Conservation (phyloP, 495 filamentous ascomycete genomes). For the Rusavskia elegans region DNA sequence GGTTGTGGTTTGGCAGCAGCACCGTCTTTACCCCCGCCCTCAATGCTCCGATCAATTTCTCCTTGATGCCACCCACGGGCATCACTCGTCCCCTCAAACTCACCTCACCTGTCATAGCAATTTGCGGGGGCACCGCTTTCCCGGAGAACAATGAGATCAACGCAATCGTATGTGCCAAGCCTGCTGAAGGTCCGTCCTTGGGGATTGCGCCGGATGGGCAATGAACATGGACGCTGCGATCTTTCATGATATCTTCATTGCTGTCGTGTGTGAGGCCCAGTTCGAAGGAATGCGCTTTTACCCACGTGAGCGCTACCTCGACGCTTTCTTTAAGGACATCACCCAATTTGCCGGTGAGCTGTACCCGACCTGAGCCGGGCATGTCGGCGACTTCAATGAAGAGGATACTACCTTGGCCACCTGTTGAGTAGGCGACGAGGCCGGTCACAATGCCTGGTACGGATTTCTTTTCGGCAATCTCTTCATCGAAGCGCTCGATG, state of each 20-base stretch:
- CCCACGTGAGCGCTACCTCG: slow-evolving; percentile 90
- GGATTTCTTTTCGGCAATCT: slow-evolving; percentile 77
- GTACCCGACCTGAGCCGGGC: slow-evolving; percentile 83
- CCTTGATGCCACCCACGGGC: slow-evolving; percentile 92
- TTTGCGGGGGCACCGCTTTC: slow-evolving; percentile 73
- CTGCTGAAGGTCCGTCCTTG: slow-evolving; percentile 81
- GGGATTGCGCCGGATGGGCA: slow-evolving; percentile 91
- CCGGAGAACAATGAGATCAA: slow-evolving; percentile 83
- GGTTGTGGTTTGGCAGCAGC: slow-evolving; percentile 71
- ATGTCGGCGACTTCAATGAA: slow-evolving; percentile 98
- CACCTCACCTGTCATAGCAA: slow-evolving; percentile 97
- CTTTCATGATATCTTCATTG: slow-evolving; percentile 90
- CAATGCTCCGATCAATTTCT: slow-evolving; percentile 91
- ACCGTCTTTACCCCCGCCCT: slow-evolving; percentile 92
- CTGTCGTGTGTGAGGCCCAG: slow-evolving; percentile 68
- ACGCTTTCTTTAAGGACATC: slow-evolving; percentile 96
- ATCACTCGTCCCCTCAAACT: slow-evolving; percentile 74
- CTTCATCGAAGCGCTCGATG: slow-evolving; percentile 87
- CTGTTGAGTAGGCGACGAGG: slow-evolving; percentile 87
- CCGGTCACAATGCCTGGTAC: slow-evolving; percentile 93
- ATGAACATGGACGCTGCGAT: slow-evolving; percentile 87
- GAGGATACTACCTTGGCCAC: slow-evolving; percentile 87
- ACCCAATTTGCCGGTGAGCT: slow-evolving; percentile 97
- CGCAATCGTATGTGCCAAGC: slow-evolving; percentile 85
- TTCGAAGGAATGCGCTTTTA: slow-evolving; percentile 89